Base-by-base conservation (phyloP, 306 rosid species). In the Vigna radiata region DNA sequence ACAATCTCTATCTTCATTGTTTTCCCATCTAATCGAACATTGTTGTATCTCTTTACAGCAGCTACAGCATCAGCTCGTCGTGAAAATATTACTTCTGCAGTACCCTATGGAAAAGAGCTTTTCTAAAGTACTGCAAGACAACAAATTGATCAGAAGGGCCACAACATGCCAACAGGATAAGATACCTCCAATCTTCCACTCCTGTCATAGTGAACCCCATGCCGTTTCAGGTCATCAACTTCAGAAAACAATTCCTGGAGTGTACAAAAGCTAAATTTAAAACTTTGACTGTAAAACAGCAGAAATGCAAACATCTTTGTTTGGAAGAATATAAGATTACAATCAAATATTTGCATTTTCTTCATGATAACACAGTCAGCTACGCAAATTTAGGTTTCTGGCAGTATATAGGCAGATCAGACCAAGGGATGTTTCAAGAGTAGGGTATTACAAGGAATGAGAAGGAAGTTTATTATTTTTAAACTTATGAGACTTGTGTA, bases 101-200 rank as follows among this genome's bases (percentile, higher is more conserved):
- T 92, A 83, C 98, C 99, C 99, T 96, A 62, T 47, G 78, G 76
- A 86, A 86, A 88, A 86, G 17, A 73, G 37, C 6, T 63, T 72
- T 72, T 68, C 61, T 73, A 70, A 84, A 79, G 77, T 47, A 88
- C 80, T 82, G 81, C 61, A 60, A 39, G 66, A 85, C 55, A 76
- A 74, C 64, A 55, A 72, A 83, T 21, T 65, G 66, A 73, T 64
- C 77, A 82, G 76, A 73, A 79, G 75, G 79, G 46, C 77, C 78
- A 72, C 37, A 18, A n/a, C 15, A 78, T 72, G 80, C 62, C 18
- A 72, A 68, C 83, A 75, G 39, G 72, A 78, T 79, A 59, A 84
- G 81, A 64, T 82, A 96, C 99, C 99, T 96, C 93, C 4, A 98
- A 96, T 84, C 99, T 92, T 67, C 99, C 99, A 80, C 99, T 96